Percentiles rank a stretch among this genome's conserved stretches.
Conservation (phyloP, 2,329 filamentous ascomycete species). For the Leptographium procerum region DNA sequence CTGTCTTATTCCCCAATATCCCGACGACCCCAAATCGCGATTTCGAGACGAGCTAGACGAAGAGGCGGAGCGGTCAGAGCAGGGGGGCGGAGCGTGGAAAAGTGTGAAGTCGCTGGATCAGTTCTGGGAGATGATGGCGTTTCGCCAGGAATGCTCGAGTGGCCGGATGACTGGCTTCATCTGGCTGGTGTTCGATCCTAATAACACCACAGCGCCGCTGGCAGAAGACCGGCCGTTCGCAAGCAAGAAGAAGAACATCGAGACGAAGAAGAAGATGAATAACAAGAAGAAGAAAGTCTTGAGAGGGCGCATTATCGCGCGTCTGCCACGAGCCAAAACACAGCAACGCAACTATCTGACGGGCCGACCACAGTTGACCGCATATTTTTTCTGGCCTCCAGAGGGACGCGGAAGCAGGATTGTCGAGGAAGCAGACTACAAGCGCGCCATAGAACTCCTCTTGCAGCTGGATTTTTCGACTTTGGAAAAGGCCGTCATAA, state of each 20-base stretch:
- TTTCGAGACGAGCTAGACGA: constrained; percentile 85
- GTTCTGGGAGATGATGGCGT: constrained; percentile 99
- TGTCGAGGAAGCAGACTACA: constrained; percentile 53
- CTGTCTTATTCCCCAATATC: constrained; percentile 80
- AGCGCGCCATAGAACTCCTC: constrained; percentile 56
- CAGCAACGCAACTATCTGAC: constrained; percentile 37
- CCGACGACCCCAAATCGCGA: constrained; percentile 88
- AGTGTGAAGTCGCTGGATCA: constrained; percentile 74
- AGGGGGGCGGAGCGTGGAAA: constrained; percentile 62
- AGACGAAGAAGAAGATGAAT: constrained; percentile 38
- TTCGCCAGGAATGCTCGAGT: constrained; percentile 87
- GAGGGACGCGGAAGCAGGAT: constrained; percentile 52
- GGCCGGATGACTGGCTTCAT: constrained; percentile 88
- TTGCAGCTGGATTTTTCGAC: constrained; percentile 64
- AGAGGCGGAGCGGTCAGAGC: constrained; percentile 53
- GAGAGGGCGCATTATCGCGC: constrained; percentile 49
- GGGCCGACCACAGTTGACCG: constrained; percentile 38
- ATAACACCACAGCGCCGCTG: background rate
- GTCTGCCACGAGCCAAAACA: constrained; percentile 55
- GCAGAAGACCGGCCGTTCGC: constrained; percentile 4
- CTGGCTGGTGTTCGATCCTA: constrained; percentile 74
- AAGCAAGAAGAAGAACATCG: constrained; percentile 25
- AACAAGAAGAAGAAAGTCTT: constrained; percentile 39
- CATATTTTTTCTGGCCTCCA: constrained; percentile 55
- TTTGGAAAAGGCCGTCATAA: constrained; percentile 47